Evolutionary conservation across 83 land plant genomes (phyloP).

Genomic region (Picea engelmannii): DNA sequence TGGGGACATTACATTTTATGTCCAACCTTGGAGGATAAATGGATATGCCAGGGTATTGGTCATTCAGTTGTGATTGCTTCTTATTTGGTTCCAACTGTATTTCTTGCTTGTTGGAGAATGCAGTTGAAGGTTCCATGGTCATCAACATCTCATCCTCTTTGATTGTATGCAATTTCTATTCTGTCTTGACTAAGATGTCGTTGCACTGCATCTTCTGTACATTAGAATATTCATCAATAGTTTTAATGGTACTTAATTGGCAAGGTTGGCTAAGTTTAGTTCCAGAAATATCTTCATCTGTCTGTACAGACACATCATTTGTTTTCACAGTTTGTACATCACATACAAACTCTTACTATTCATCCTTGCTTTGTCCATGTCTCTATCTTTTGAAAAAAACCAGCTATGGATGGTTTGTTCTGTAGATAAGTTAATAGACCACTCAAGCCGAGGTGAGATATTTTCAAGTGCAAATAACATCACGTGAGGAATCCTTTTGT

Average conservation of each 20-base stretch:
- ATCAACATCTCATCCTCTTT: not conserved
- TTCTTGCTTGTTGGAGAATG: not conserved
- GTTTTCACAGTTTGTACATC: not conserved
- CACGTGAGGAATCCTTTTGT: too few relatives aligned
- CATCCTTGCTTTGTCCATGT: too few relatives aligned
- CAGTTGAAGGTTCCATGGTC: not conserved
- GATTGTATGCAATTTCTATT: not conserved
- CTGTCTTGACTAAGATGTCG: not conserved
- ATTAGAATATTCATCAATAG: not conserved
- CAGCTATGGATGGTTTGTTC: too few relatives aligned
- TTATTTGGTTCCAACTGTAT: not conserved
- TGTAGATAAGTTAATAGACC: too few relatives aligned
- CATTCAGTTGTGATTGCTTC: not conserved
- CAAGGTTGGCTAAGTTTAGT: not conserved
- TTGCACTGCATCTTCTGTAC: not conserved
- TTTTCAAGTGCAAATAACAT: too few relatives aligned
- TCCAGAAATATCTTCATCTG: not conserved
- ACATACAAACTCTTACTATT: not conserved
- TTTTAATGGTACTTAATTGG: not conserved
- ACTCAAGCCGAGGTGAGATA: too few relatives aligned
- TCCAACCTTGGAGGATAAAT: conserved; percentile 33
- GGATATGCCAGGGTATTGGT: conserved; percentile 23
- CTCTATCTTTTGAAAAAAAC: too few relatives aligned
- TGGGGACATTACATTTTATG: not conserved
- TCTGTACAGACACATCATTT: conserved; percentile 9